Percentiles rank a stretch among this genome's conserved stretches.
These are phyloP conservation scores for Colletotrichum eleusines DNA, from an alignment of 2,329 filamentous ascomycete genomes.

Conservation along the genomic window DNA sequence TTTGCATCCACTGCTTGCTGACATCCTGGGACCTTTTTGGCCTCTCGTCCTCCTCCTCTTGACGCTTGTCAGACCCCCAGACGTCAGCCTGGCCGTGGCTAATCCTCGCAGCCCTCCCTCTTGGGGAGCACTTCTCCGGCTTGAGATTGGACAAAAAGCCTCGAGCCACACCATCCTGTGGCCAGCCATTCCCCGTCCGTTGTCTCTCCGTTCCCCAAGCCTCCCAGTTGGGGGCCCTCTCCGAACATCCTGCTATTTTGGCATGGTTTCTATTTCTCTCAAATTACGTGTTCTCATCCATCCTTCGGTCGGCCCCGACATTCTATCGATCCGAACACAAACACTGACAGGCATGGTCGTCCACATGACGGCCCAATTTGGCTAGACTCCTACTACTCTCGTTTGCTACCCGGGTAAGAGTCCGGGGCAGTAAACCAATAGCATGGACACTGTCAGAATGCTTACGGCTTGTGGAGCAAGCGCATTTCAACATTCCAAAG, in stretches of 20 bases:
- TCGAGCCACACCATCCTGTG: conserved; percentile 12
- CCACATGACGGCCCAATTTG: conserved; percentile 30
- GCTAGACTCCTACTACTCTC: conserved; percentile 33
- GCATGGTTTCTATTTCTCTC: not conserved
- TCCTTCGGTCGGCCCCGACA: conserved; percentile 30
- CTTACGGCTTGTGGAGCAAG: conserved; percentile 14
- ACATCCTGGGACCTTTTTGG: conserved; percentile 15
- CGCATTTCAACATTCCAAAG: not conserved
- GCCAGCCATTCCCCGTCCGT: not conserved
- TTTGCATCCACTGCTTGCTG: conserved; percentile 28
- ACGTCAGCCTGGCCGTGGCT: conserved; percentile 29
- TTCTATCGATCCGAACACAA: conserved; percentile 18
- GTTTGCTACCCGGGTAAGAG: not conserved
- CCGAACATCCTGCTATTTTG: not conserved
- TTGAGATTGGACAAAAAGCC: conserved; percentile 22
- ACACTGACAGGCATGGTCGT: conserved; percentile 10
- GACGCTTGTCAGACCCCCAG: not conserved
- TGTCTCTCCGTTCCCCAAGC: not conserved
- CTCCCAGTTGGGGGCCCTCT: conserved; percentile 12
- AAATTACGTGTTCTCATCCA: conserved; percentile 17
- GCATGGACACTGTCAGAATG: not conserved
- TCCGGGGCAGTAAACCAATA: conserved; percentile 19
- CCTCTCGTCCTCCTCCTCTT: conserved; percentile 1
- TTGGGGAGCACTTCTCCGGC: conserved; percentile 15
- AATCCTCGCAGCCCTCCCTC: conserved; percentile 8